phyloP scores from a whole-genome alignment of 2,329 filamentous ascomycete genomes.

The Penicillium sp. region DNA sequence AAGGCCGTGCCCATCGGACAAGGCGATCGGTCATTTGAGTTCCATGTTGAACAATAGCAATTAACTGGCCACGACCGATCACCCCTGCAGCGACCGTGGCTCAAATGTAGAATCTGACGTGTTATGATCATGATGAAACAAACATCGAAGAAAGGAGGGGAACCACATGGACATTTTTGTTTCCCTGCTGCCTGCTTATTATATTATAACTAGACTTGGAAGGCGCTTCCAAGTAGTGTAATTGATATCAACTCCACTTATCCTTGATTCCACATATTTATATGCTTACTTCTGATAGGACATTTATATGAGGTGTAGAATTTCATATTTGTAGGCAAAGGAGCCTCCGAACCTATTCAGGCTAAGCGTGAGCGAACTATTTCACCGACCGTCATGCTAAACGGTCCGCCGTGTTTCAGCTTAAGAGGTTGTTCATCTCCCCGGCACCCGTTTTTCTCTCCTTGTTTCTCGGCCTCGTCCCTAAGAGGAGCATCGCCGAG shows the following conservation, averaged over 20 bases:
- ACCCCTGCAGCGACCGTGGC: conserved; percentile 7
- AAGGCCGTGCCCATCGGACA: conserved; percentile 53
- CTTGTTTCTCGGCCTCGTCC: conserved; percentile 21
- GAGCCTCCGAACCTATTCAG: conserved; percentile 20
- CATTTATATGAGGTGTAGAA: background rate
- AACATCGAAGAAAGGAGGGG: background rate
- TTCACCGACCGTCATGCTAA: conserved; percentile 16
- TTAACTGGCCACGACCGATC: conserved; percentile 12
- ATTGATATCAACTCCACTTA: conserved; percentile 8
- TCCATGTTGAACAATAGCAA: conserved; percentile 34
- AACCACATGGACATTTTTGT: background rate
- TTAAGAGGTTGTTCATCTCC: conserved; percentile 29
- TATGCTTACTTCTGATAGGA: background rate
- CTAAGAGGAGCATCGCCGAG: conserved; percentile 23
- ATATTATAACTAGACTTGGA: background rate
- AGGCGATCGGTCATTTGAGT: conserved; percentile 54
- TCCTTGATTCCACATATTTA: conserved; percentile 2
- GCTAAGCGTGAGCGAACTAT: conserved; percentile 14
- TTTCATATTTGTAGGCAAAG: conserved; percentile 17
- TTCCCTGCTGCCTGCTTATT: conserved; percentile 5
- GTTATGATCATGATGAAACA: conserved; percentile 15
- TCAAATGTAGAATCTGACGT: conserved; percentile 10
- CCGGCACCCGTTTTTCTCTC: conserved; percentile 13
- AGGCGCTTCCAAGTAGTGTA: conserved; percentile 1
- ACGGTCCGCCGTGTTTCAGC: conserved; percentile 31